These are phyloP conservation scores for Kockovaella imperatae DNA, from an alignment of 768 basidiomycete genomes.

Conservation along the genomic window DNA sequence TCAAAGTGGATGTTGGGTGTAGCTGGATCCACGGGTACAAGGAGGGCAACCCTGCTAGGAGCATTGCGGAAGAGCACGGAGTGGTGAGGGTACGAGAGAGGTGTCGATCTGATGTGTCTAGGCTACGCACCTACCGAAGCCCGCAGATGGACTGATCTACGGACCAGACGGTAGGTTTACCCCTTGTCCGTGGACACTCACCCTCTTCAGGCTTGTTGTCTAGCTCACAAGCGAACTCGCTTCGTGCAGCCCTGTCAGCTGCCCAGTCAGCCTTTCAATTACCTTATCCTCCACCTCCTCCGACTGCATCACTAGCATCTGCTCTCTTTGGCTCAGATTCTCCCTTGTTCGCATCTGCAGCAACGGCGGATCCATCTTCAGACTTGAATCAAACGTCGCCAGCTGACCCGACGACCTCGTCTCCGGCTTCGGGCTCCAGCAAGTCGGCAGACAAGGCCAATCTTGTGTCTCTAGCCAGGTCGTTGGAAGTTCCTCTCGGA, in stretches of 20 bases:
- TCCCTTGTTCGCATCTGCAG: conserved; percentile 21
- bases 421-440: neutral
- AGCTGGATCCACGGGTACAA: conserved; percentile 43
- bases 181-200: neutral
- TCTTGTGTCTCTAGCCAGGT: conserved; percentile 26
- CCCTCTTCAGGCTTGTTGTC: conserved; percentile 19
- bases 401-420: conserved; percentile 14
- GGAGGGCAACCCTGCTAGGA: conserved; percentile 37
- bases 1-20: conserved; percentile 40
- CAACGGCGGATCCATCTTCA: conserved; percentile 12
- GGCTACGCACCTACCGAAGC: conserved; percentile 33
- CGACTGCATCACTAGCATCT: conserved; percentile 30
- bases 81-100: conserved; percentile 13
- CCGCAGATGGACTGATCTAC: conserved; percentile 30
- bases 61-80: conserved; percentile 30
- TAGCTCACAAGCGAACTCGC: conserved; percentile 11
- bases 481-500: conserved; percentile 38
- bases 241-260: conserved; percentile 27
- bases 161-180: conserved; percentile 27
- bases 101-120: neutral
- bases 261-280: conserved; percentile 31
- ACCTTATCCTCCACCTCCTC: conserved; percentile 27
- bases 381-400: conserved; percentile 26
- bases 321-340: conserved; percentile 26
- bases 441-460: conserved; percentile 20